Evolutionary conservation across 208 protist genomes (phyloP), one percentile per base, ranked within the genome.

Genomic region (Leptomonas pyrrhocoris): DNA sequence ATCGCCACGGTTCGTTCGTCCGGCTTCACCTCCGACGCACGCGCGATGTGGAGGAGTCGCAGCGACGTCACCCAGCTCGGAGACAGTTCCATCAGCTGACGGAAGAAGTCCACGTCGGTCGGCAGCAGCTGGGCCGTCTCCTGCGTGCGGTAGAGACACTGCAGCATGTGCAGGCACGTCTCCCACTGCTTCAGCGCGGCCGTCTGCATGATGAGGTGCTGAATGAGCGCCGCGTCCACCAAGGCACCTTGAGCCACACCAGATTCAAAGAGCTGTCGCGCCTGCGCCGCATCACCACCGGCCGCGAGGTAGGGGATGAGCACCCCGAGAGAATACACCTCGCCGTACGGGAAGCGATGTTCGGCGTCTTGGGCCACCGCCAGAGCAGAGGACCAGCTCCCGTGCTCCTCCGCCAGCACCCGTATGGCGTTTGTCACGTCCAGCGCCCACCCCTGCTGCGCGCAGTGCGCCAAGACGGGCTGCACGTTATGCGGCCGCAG

Each of bases 221-320:
- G 66, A 13, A 95, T 77, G 31, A 95, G 77, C 4, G 62, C 49
- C 6, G 78, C 54, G 50, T 92, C 82, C 27, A 89, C 84, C 15
- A 95, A 66, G 9, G 81, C 74, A 18, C 90, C 90, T 19, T 86
- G 85, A 23, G 90, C 88, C 46, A 95, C 73, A 49, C 82, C 87
- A 55, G 62, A 51, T 48, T 76, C 59, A 61, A 95, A 91, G 38
- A 95, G 70, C 36, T 58, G 54, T 21, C 81, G 68, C 8, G 90
- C 88, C 77, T 84, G 68, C 65, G 69, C 69, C 60, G 72, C 67
- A 18, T 74, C 75, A 0, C 86, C 88, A 58, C 84, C 85, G 31
- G 73, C 80, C 36, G 88, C 80, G 45, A 95, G 85, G 70, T 89
- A 84, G 11, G 90, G 90, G 51, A 95, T 83, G 18, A 95, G 76